These are phyloP conservation scores for Paspalum notatum DNA, from an alignment of 176 grass and related monocot genomes.

Conservation along the genomic window DNA sequence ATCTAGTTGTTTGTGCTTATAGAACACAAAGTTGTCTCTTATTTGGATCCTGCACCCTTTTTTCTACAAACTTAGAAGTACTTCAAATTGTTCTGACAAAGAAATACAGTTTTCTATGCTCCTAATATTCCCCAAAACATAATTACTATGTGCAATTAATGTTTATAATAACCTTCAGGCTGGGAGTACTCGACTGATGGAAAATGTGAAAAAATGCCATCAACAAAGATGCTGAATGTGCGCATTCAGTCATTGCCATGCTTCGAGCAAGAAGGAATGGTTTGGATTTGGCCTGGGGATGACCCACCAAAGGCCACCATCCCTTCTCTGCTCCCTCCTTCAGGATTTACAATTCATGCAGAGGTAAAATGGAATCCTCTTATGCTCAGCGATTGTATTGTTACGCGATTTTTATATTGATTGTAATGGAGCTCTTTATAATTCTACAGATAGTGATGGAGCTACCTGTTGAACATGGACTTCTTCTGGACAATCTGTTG, in stretches of 20 bases:
- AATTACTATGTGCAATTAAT: constrained; percentile 26
- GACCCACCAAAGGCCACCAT: constrained; percentile 66
- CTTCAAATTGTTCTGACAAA: background rate
- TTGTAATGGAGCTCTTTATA: constrained; percentile 10
- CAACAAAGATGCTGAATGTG: constrained; percentile 74
- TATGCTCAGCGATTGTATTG: background rate
- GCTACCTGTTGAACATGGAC: constrained; percentile 89
- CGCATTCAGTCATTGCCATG: constrained; percentile 80
- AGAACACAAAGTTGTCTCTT: background rate
- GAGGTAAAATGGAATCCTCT: constrained; percentile 58
- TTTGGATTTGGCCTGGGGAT: constrained; percentile 94
- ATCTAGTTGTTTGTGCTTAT: background rate
- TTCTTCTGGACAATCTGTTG: constrained; percentile 94
- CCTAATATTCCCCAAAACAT: background rate
- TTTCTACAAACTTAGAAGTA: background rate
- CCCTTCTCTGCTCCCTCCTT: constrained; percentile 84
- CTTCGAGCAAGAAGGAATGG: constrained; percentile 97
- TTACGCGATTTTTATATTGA: constrained; percentile 9
- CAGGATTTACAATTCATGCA: constrained; percentile 85
- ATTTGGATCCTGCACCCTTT: background rate
- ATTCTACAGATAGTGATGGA: constrained; percentile 91
- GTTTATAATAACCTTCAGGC: constrained; percentile 56
- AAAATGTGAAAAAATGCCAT: constrained; percentile 99
- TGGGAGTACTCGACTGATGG: constrained; percentile 97
- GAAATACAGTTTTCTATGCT: background rate